Evolutionary conservation across 192 early-diverging fungal genomes (phyloP).

Genomic region (Coemansia pectinata): DNA sequence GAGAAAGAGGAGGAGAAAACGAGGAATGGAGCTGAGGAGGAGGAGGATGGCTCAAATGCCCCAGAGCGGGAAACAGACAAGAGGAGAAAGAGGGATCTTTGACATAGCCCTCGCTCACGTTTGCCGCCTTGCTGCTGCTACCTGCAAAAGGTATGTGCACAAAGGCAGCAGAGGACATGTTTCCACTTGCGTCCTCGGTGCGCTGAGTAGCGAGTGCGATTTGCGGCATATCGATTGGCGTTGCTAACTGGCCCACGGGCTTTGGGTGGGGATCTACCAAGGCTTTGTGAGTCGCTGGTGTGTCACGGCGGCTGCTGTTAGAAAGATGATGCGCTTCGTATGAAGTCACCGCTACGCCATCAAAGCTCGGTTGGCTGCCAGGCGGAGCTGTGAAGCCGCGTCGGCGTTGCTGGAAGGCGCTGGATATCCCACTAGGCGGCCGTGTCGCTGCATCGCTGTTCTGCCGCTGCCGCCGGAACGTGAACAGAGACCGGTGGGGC

Average conservation of each 20-base stretch:
- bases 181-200: not conserved
- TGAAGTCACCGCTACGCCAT: not conserved
- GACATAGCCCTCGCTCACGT: not conserved
- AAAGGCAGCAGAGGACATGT: not conserved
- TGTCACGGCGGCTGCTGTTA: not conserved
- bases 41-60: not conserved
- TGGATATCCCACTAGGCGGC: constrained; percentile 39
- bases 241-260: not conserved
- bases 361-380: constrained; percentile 22
- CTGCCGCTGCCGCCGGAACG: constrained; percentile 41
- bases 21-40: constrained; percentile 38
- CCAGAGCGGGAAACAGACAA: constrained; percentile 5
- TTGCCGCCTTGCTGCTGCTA: not conserved
- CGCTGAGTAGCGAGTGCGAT: not conserved
- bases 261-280: not conserved
- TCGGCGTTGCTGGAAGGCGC: constrained; percentile 28
- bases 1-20: constrained; percentile 48
- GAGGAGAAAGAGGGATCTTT: constrained; percentile 7
- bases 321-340: not conserved
- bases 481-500: constrained; percentile 31
- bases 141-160: constrained; percentile 5
- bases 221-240: constrained; percentile 4
- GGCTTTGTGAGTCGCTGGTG: not conserved
- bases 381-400: constrained; percentile 46
- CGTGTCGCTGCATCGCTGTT: constrained; percentile 35